Evolutionary conservation across 441 rosid genomes (phyloP), one percentile per base, ranked within the genome.

Genomic region (Mallotus repandus): DNA sequence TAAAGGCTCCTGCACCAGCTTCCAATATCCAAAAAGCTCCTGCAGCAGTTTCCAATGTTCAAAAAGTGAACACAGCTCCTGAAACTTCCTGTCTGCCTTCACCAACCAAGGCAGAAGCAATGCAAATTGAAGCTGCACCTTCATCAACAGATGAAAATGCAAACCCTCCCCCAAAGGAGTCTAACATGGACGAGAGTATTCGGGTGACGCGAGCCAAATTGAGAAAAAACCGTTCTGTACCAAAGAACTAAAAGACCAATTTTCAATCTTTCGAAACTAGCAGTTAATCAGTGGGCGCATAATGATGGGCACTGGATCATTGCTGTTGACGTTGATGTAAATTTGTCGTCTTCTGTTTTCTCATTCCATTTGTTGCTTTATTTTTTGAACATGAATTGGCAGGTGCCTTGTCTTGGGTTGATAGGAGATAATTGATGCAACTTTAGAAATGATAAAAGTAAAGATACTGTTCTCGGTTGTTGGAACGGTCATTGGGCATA

Each of bases 171-270:
- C 57, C 86, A 0, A 83, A 86, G 60, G 98, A 88, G 78, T 83
- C 81, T 0, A 59, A 81, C 46, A 82, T 86, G 86, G 98, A 90
- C n/a, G 91, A 83, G 80, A 71, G 85, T 3, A 63, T 83, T 22
- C 83, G 81, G 46, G 71, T 78, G 21, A 82, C 97, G 35, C 87
- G 91, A 48, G 80, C 63, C 70, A 84, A 77, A 76, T 74, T 79
- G 80, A 87, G 84, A 86, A 91, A 77, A 87, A 68, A 76, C 74
- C 89, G 87, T 18, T 78, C 94, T 14, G 80, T 70, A 41, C 77
- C 84, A 62, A 73, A 14, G 63, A 82, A 78, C 55, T 88, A 67
- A 81, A 72, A 61, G 32, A 75, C 56, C 59, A 41, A 52, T 62
- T 35, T 60, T 52, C 16, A 64, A 13, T 62, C 41, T 63, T 43